Evolutionary conservation across 805 yeast species (phyloP).

Genomic region (Candida maesae): DNA sequence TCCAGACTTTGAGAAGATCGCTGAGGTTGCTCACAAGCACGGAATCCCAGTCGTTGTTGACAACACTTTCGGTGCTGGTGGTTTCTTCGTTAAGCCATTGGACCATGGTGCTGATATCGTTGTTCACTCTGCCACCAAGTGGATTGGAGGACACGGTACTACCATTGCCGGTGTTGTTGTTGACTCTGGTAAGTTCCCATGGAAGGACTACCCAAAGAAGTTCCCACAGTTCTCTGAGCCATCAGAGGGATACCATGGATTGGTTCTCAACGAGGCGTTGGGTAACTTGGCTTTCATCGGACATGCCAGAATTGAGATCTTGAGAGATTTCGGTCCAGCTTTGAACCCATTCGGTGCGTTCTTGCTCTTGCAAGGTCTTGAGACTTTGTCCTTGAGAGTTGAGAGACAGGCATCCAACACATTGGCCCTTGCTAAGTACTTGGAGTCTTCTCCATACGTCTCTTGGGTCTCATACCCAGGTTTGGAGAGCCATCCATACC

Average conservation of each 20-base stretch:
- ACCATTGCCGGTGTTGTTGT: slow-evolving; percentile 88
- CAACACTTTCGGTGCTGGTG: slow-evolving; percentile 97
- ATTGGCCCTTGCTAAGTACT: slow-evolving; percentile 68
- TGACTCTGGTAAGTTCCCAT: slow-evolving; percentile 91
- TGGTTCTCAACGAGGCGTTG: slow-evolving; percentile 73
- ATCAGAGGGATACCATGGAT: slow-evolving; percentile 91
- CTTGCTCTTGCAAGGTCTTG: slow-evolving; percentile 85
- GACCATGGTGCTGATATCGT: slow-evolving; percentile 90
- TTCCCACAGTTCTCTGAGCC: slow-evolving; percentile 92
- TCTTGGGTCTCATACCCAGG: slow-evolving; percentile 94
- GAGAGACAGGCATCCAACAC: slow-evolving; percentile 90
- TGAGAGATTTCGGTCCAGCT: slow-evolving; percentile 91
- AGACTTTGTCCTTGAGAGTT: slow-evolving; percentile 88
- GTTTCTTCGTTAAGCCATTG: slow-evolving; percentile 78
- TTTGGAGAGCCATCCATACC: slow-evolving; percentile 69
- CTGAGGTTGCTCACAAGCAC: slow-evolving; percentile 73
- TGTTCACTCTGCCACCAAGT: slow-evolving; percentile 92
- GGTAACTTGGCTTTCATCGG: slow-evolving; percentile 78
- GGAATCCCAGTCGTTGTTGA: slow-evolving; percentile 92
- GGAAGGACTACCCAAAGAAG: slow-evolving; percentile 78
- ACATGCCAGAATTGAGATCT: slow-evolving; percentile 75
- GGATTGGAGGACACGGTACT: slow-evolving; percentile 98
- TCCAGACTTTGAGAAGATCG: slow-evolving; percentile 82
- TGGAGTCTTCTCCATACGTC: slow-evolving; percentile 71
- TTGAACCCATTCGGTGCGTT: slow-evolving; percentile 87